A percentile compares a stretch with the other conserved stretches of the same genome.
These are phyloP conservation scores for Echria macrotheca DNA, from an alignment of 495 filamentous ascomycete genomes.

Conservation along the genomic window DNA sequence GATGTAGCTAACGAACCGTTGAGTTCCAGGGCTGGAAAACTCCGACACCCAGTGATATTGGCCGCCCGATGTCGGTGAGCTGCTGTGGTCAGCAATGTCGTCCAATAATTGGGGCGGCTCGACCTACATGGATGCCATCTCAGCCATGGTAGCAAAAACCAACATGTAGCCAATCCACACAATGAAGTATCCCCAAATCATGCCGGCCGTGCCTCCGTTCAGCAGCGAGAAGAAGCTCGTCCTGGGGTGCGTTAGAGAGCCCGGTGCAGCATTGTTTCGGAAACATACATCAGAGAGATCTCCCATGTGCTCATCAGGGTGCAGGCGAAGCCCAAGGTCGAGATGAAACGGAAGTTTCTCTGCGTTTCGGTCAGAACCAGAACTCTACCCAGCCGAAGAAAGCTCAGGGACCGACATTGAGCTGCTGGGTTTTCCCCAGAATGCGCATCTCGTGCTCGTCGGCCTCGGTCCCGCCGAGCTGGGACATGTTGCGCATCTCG, in stretches of 20 bases:
- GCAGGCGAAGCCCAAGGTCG: slow-evolving; percentile 43
- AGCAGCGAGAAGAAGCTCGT: slow-evolving; percentile 19
- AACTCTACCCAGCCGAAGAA: too few species aligned
- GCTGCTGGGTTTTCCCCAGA: slow-evolving; percentile 16
- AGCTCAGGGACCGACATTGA: slow-evolving; percentile 20
- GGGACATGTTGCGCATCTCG: slow-evolving; percentile 11
- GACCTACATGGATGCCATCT: slow-evolving; percentile 30
- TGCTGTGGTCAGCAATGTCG: slow-evolving; percentile 4
- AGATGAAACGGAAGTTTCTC: slow-evolving; percentile 42
- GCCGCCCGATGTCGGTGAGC: slow-evolving; percentile 20
- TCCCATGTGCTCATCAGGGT: slow-evolving; percentile 50
- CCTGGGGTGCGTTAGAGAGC: neutral
- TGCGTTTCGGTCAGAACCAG: too few species aligned
- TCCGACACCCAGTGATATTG: slow-evolving; percentile 54
- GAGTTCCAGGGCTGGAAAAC: slow-evolving; percentile 46
- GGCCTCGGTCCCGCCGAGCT: slow-evolving; percentile 14
- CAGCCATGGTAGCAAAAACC: slow-evolving; percentile 25
- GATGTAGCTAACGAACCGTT: slow-evolving; percentile 57
- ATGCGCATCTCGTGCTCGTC: slow-evolving; percentile 22
- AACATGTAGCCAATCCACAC: slow-evolving; percentile 29
- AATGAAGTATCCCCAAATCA: slow-evolving; percentile 30
- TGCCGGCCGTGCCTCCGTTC: slow-evolving; percentile 29
- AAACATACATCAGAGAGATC: slow-evolving; percentile 26
- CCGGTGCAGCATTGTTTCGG: neutral
- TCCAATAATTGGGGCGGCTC: neutral